Percentiles rank a stretch among this genome's conserved stretches.
phyloP scores from a whole-genome alignment of 192 early-diverging fungal species.

The Jimgerdemannia flammicorona region DNA sequence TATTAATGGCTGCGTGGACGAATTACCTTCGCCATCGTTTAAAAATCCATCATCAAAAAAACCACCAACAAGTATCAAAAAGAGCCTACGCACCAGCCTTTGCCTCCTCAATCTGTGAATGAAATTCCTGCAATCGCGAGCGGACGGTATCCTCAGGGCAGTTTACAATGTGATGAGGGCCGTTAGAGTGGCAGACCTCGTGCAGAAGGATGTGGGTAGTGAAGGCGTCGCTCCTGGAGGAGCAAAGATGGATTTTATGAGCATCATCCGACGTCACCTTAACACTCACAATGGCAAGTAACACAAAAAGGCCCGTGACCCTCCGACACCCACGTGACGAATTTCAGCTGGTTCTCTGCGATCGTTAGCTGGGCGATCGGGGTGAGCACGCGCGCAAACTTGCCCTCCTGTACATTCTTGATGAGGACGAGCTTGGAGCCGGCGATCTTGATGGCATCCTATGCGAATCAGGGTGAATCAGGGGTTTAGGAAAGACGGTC shows the following conservation, averaged over 20 bases:
- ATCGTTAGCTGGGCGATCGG: conserved; percentile 61
- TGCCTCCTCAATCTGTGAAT: conserved; percentile 74
- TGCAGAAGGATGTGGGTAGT: conserved; percentile 70
- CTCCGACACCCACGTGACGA: conserved; percentile 31
- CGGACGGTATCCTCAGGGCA: conserved; percentile 55
- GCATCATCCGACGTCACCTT: too few relatives aligned
- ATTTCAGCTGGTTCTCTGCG: conserved; percentile 40
- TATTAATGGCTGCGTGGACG: not conserved
- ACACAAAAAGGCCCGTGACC: too few relatives aligned
- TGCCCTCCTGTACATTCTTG: conserved; percentile 74
- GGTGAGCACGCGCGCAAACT: conserved; percentile 55
- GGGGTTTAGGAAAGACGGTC: not conserved
- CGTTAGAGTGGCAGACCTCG: conserved; percentile 70
- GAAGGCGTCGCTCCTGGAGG: conserved; percentile 54
- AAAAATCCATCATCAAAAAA: not conserved
- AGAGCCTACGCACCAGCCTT: conserved; percentile 50
- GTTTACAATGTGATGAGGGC: conserved; percentile 52
- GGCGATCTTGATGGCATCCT: conserved; percentile 55
- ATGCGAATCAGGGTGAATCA: not conserved
- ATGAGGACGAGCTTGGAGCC: conserved; percentile 73
- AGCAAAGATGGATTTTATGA: not conserved
- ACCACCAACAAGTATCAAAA: not conserved
- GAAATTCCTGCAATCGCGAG: conserved; percentile 57
- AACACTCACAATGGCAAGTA: not conserved
- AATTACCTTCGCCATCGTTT: too few relatives aligned